A percentile compares a stretch with the other conserved stretches of the same genome.
Conservation (phyloP, 306 rosid species). For the Carpinus viminea region DNA sequence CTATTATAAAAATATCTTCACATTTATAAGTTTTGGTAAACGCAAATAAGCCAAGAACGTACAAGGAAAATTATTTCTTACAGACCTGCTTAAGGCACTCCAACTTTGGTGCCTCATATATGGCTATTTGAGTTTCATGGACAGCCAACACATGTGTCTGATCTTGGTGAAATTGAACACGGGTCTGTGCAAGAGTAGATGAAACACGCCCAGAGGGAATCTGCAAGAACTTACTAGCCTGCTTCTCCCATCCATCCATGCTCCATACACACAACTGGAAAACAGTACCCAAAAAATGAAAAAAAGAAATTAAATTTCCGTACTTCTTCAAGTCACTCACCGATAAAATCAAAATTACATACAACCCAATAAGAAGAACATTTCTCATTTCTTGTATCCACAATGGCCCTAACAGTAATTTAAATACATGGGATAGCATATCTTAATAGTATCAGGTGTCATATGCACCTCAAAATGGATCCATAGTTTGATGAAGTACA, state of each 20-base stretch:
- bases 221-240: constrained; percentile 65
- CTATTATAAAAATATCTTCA: background rate
- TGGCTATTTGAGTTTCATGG: constrained; percentile 95
- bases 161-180: constrained; percentile 89
- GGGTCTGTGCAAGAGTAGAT: constrained; percentile 75
- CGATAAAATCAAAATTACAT: background rate
- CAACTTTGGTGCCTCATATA: constrained; percentile 83
- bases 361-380: background rate
- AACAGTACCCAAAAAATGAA: constrained; percentile 14
- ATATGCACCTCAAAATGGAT: background rate
- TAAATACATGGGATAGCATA: background rate
- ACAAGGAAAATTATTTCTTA: background rate
- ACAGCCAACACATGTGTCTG: constrained; percentile 85
- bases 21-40: background rate
- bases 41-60: too few relatives aligned
- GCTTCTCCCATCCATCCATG: constrained; percentile 95
- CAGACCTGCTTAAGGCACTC: constrained; percentile 87
- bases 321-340: background rate
- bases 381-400: background rate
- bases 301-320: background rate
- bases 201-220: constrained; percentile 66
- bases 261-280: constrained; percentile 92
- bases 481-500: background rate
- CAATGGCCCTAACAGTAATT: background rate
- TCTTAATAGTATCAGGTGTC: background rate